Evolutionary conservation across 441 rosid species (phyloP).

Genomic region (Theobroma grandiflorum): DNA sequence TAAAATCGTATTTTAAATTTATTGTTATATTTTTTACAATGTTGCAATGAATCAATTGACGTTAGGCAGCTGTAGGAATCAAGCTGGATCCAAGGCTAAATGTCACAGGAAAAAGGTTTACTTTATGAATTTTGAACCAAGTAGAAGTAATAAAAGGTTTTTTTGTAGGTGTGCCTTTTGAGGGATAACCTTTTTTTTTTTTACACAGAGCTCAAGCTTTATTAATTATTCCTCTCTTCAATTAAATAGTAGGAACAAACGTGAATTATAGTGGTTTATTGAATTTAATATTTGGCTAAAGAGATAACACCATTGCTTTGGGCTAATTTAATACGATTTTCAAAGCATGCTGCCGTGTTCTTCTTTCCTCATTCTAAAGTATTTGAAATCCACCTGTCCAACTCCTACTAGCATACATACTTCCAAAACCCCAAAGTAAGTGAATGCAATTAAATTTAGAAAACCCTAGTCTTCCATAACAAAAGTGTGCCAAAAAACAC

Average conservation of each 20-base stretch:
- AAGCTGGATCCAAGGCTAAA: neutral
- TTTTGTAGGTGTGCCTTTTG: neutral
- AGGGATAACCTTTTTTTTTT: neutral
- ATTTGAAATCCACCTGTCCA: conserved; percentile 10
- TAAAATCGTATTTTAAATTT: no score
- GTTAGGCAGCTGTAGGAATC: neutral
- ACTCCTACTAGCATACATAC: neutral
- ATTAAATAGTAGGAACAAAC: neutral
- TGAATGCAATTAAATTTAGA: neutral
- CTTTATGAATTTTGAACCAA: neutral
- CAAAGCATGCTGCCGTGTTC: conserved; percentile 1
- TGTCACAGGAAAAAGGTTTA: neutral
- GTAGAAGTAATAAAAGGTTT: neutral
- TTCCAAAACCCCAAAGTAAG: neutral
- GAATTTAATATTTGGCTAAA: conserved; percentile 11
- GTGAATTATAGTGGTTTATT: neutral
- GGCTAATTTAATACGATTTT: conserved; percentile 1
- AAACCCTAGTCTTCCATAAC: neutral
- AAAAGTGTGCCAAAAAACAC: neutral
- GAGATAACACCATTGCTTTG: conserved; percentile 16
- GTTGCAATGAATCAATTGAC: no score
- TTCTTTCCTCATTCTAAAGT: neutral
- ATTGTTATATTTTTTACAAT: no score
- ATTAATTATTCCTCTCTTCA: neutral
- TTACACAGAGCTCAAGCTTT: neutral